These are phyloP conservation scores for Rubia occidens DNA, from an alignment of 305 asterid genomes.

Conservation along the genomic window DNA sequence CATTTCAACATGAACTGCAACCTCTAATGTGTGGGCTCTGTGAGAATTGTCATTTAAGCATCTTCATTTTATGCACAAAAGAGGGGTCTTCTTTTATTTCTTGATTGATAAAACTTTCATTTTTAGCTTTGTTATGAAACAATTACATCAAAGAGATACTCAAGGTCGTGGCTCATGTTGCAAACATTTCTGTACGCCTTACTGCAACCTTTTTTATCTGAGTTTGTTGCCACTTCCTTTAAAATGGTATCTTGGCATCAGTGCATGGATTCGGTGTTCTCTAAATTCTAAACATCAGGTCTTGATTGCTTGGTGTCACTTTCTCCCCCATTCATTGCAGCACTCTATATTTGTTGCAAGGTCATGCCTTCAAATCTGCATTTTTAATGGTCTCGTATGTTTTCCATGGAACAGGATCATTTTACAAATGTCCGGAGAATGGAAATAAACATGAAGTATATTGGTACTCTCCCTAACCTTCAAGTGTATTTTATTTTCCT, in stretches of 20 bases:
- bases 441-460: slow-evolving; percentile 74
- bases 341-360: slow-evolving; percentile 5
- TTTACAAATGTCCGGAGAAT: slow-evolving; percentile 58
- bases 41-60: background rate
- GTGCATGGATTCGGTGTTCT: background rate
- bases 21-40: background rate
- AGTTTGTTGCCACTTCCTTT: background rate
- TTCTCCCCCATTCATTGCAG: background rate
- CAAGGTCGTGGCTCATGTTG: background rate
- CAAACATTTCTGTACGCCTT: background rate
- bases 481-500: slow-evolving; percentile 1
- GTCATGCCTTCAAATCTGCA: background rate
- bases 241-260: background rate
- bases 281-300: background rate
- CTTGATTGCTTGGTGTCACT: background rate
- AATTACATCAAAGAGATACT: background rate
- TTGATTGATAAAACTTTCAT: background rate
- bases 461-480: slow-evolving; percentile 38
- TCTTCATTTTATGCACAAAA: background rate
- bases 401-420: slow-evolving; percentile 60
- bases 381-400: slow-evolving; percentile 12
- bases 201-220: background rate
- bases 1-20: background rate
- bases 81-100: background rate
- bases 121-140: background rate